Percentiles rank a stretch among this genome's conserved stretches.
Evolutionary conservation across 2,329 filamentous ascomycete genomes (phyloP).

Genomic region (Nigrospora oryzae): DNA sequence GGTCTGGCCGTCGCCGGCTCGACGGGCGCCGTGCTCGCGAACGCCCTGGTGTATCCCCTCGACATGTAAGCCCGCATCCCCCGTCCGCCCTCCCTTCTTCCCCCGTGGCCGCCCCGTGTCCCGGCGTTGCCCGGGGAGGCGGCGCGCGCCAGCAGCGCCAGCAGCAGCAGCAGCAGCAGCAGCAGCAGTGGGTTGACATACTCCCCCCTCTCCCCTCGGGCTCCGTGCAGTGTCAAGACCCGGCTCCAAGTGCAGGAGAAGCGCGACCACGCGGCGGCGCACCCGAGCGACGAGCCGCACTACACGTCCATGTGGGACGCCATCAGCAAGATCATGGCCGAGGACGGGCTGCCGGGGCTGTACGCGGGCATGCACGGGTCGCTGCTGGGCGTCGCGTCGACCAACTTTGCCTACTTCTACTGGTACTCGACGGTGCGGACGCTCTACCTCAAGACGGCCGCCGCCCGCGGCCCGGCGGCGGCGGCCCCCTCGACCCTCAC

Average conservation of each 20-base stretch:
- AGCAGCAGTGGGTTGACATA: constrained; percentile 6
- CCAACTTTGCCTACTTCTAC: constrained; percentile 99
- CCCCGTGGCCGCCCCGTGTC: background rate
- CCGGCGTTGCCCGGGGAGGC: background rate
- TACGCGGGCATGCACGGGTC: constrained; percentile 86
- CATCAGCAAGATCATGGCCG: constrained; percentile 70
- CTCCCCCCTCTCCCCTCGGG: background rate
- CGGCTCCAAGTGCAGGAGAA: constrained; percentile 92
- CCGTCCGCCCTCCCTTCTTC: background rate
- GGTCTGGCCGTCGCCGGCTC: constrained; percentile 87
- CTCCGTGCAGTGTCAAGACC: constrained; percentile 71
- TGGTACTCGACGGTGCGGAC: constrained; percentile 89
- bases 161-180: background rate
- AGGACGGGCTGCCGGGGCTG: constrained; percentile 73
- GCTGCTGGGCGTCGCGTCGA: constrained; percentile 86
- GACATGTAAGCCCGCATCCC: constrained; percentile 65
- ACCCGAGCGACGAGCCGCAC: constrained; percentile 49
- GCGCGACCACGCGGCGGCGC: constrained; percentile 37
- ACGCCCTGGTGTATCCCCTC: constrained; percentile 89
- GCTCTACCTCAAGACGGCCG: constrained; percentile 57
- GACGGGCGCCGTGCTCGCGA: constrained; percentile 86
- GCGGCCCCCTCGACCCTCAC: constrained; percentile 61
- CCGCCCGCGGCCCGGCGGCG: background rate
- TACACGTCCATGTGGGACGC: constrained; percentile 87
- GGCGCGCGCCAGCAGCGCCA: background rate